A percentile compares a stretch with the other conserved stretches of the same genome.
phyloP scores from a whole-genome alignment of 2,329 filamentous ascomycete species.

The Delphinella strobiligena region DNA sequence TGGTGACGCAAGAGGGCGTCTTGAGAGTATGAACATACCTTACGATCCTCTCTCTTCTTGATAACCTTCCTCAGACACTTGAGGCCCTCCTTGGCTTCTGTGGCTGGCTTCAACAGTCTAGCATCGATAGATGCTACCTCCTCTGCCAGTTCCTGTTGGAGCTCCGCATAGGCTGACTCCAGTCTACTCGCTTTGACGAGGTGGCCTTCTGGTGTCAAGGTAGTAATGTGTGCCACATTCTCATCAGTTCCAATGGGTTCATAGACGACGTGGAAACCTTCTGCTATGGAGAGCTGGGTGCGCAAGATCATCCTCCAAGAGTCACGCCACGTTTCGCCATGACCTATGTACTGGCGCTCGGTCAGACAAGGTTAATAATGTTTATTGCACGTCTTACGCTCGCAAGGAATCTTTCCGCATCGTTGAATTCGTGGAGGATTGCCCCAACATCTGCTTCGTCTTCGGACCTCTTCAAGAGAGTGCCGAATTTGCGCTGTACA shows the following conservation, averaged over 20 bases:
- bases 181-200: conserved; percentile 54
- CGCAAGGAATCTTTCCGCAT: conserved; percentile 62
- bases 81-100: conserved; percentile 55
- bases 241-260: conserved; percentile 60
- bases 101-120: conserved; percentile 57
- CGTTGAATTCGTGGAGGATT: conserved; percentile 67
- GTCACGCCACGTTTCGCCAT: conserved; percentile 64
- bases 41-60: conserved; percentile 63
- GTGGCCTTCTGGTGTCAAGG: conserved; percentile 49
- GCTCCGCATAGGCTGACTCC: conserved; percentile 55
- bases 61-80: conserved; percentile 69
- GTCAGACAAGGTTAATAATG: no score
- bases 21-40: conserved; percentile 1
- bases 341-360: conserved; percentile 54
- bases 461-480: conserved; percentile 56
- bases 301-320: conserved; percentile 61
- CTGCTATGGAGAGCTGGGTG: conserved; percentile 42
- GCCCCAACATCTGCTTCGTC: conserved; percentile 67
- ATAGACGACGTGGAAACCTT: conserved; percentile 62
- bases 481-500: conserved; percentile 63
- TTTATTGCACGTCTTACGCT: conserved; percentile 48
- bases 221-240: conserved; percentile 39
- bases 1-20: no score
- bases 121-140: conserved; percentile 61
- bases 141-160: conserved; percentile 58